Evolutionary conservation across 352 stramenopile species (phyloP), one percentile per base, ranked within the genome.

Genomic region (Pythium utonaiense): DNA sequence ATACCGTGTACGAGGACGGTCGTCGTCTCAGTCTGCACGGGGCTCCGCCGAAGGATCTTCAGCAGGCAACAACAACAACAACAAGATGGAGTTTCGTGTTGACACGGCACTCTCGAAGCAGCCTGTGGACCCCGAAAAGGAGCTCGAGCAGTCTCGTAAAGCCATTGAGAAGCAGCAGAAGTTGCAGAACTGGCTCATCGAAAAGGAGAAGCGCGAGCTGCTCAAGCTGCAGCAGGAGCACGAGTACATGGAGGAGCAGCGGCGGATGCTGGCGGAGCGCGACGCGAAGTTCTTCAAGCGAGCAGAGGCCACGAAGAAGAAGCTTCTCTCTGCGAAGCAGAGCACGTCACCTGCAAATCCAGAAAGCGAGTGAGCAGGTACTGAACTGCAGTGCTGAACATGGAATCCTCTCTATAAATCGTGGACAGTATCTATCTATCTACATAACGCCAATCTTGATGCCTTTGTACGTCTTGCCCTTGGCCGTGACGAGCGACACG

Each of bases 151-250:
- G 12, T 84, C 78, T 6, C 80, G 81, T 21, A 91, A 94, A 44
- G 86, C 86, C 16, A 94, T 96, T 57, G 86, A 93, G 59, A 96
- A 96, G 71, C 86, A 97, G 53, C 80, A 85, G 3, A 95, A 95
- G 47, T 62, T 97, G 25, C 86, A 96, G 49, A 90, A 84, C 31
- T 97, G 88, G 88, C 70, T 96, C 19, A 73, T 93, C 16, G 82
- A 96, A 53, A 97, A 97, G 53, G 90, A 96, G 58, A 76, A 81
- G 28, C 78, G 82, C 40, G 86, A 96, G 57, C 67, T 95, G 52
- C 66, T 90, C 30, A 88, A 89, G 59, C 73, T 95, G 22, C 77
- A 94, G 28, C 73, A 83, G 40, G 85, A 96, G 53, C 80, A 89
- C 49, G 73, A 90, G 24, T 84, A 79, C 30, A 67, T 89, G 33